Evolutionary conservation across 495 filamentous ascomycete genomes (phyloP), one percentile per base, ranked within the genome.

Genomic region (Daldinia childiae): DNA sequence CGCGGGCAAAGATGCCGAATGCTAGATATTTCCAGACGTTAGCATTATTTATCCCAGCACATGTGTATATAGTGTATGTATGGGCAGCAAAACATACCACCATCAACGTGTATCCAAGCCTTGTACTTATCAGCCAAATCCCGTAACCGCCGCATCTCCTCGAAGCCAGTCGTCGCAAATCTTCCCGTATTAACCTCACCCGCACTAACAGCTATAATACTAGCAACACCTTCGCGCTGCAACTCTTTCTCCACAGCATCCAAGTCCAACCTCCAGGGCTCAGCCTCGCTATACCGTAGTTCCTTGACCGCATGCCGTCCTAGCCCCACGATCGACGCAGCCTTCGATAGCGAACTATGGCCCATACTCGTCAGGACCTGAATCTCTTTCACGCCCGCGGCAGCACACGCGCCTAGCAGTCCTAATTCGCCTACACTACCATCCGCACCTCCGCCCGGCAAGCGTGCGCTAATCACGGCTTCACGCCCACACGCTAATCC

Each of bases 91-190:
- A 24, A 60, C 57, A 17, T 60, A 60, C 57, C 57, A 8, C 90
- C 95, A 74, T 98, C 95, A 27, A 93, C 91, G 79, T 98, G 95
- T 21, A 98, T 80, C 95, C 95, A 98, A 1, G 91, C 90, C 7
- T 86, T 87, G 75, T 94, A 89, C 62, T 84, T 80, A 74, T 94
- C 90, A 48, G 91, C 94, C 26, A 97, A 73, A 1, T 78, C 77
- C 68, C 94, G 84, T 41, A 97, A 78, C 51, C 82, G 77, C 48
- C 77, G 79, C 84, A 97, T 87, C 12, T 93, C 87, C 15, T 80
- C 79, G 11, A 82, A 30, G 9, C 85, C 84, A 26, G 79, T 78
- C 17, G 89, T 92, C 2, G 92, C 92, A 79, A 95, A 98, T 6
- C 86, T 82, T 1, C 95, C 95, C 4, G 93, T 97, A 72, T 98